A percentile compares a stretch with the other conserved stretches of the same genome.
Conservation (phyloP, 495 filamentous ascomycete species). For the Lophiostoma macrostomum region DNA sequence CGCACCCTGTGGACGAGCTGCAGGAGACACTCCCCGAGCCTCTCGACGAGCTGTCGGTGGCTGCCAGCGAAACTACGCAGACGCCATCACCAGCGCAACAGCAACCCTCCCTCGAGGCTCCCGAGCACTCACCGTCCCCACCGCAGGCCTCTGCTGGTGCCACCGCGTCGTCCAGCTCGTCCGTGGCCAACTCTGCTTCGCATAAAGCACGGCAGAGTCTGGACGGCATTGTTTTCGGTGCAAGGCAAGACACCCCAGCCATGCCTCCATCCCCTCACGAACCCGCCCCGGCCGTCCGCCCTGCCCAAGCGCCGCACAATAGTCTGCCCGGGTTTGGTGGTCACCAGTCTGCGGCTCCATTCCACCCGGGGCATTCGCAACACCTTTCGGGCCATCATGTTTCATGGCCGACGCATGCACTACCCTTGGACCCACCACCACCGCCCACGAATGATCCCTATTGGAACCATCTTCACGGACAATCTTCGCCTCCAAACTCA, state of each 20-base stretch:
- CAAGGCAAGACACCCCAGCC: slow-evolving; percentile 33
- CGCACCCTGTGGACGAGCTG: too few relatives aligned
- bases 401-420: slow-evolving; percentile 5
- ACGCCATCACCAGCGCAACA: too few relatives aligned
- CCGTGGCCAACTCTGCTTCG: background rate
- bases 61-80: too few relatives aligned
- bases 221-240: slow-evolving; percentile 39
- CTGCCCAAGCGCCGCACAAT: background rate
- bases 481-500: background rate
- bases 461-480: slow-evolving; percentile 12
- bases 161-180: background rate
- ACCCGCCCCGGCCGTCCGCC: slow-evolving; percentile 1
- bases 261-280: slow-evolving; percentile 38
- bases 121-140: slow-evolving; percentile 22
- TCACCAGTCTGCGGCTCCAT: slow-evolving; percentile 24
- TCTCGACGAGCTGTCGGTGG: background rate
- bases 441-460: background rate
- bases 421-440: slow-evolving; percentile 5
- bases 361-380: slow-evolving; percentile 35
- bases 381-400: slow-evolving; percentile 33
- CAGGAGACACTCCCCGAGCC: background rate
- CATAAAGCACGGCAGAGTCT: slow-evolving; percentile 35
- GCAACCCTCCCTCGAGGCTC: too few relatives aligned
- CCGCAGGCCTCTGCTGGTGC: slow-evolving; percentile 24
- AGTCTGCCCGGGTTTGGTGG: slow-evolving; percentile 25